Percentiles rank a stretch among this genome's conserved stretches.
These are phyloP conservation scores for Sporothrix pseudoabietina DNA, from an alignment of 2,329 filamentous ascomycete genomes.

Conservation along the genomic window DNA sequence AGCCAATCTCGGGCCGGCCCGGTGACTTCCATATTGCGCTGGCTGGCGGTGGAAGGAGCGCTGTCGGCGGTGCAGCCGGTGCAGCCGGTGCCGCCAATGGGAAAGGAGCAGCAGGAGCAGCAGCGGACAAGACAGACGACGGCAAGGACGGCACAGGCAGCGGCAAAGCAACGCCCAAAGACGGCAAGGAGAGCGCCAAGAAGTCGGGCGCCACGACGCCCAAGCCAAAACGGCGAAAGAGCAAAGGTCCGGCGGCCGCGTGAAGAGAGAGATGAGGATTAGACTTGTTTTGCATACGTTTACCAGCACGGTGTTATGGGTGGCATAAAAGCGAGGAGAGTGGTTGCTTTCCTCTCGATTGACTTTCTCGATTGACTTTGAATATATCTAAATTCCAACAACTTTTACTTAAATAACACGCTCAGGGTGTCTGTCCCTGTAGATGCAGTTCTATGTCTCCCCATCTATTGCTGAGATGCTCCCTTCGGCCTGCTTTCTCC, in stretches of 20 bases:
- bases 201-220: slow-evolving; percentile 41
- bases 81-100: slow-evolving; percentile 38
- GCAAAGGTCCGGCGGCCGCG: slow-evolving; percentile 41
- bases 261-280: not conserved
- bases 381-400: not conserved
- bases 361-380: not conserved
- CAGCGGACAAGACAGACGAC: not conserved
- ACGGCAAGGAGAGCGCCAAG: slow-evolving; percentile 50
- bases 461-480: not conserved
- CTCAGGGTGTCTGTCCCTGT: slow-evolving; percentile 5
- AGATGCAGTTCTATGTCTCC: not conserved
- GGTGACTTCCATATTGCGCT: slow-evolving; percentile 67
- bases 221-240: slow-evolving; percentile 54
- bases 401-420: not conserved
- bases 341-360: no score
- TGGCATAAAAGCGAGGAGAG: not conserved
- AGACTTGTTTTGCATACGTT: slow-evolving; percentile 8
- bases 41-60: slow-evolving; percentile 56
- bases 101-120: not conserved
- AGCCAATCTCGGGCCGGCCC: slow-evolving; percentile 66
- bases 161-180: slow-evolving; percentile 47
- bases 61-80: slow-evolving; percentile 28
- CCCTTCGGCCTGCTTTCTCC: not conserved
- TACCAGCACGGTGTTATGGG: slow-evolving; percentile 9
- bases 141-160: slow-evolving; percentile 43